Percentiles rank a stretch among this genome's conserved stretches.
These are phyloP conservation scores for Sordariomycetes sp. DNA, from an alignment of 2,329 filamentous ascomycete species.

Conservation along the genomic window DNA sequence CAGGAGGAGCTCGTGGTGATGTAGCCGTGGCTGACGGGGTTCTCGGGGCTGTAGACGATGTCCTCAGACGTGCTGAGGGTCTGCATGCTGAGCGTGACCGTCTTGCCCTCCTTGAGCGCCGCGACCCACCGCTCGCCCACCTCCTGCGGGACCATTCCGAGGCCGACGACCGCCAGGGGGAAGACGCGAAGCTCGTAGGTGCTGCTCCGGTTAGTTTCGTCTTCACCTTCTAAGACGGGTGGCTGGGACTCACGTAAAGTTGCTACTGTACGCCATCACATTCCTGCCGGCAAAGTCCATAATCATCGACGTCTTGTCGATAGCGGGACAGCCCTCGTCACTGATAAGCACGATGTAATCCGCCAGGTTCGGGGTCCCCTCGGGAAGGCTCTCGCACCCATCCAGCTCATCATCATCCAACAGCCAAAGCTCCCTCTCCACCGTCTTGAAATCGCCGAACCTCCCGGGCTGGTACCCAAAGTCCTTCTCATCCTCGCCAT, in stretches of 20 bases:
- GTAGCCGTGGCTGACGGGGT: constrained; percentile 13
- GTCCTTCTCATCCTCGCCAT: constrained; percentile 14
- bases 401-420: constrained; percentile 37
- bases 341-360: constrained; percentile 48
- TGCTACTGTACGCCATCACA: constrained; percentile 51
- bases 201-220: neutral
- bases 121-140: constrained; percentile 32
- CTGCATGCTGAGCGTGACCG: constrained; percentile 25
- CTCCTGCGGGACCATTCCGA: constrained; percentile 28
- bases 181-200: constrained; percentile 2
- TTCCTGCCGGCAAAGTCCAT: constrained; percentile 46
- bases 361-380: constrained; percentile 44
- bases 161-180: constrained; percentile 12
- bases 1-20: constrained; percentile 43
- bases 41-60: constrained; percentile 1
- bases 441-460: constrained; percentile 11
- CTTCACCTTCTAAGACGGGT: neutral
- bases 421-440: constrained; percentile 33
- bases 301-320: constrained; percentile 40
- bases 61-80: constrained; percentile 4
- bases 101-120: constrained; percentile 28
- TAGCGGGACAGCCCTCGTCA: constrained; percentile 45
- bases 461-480: neutral
- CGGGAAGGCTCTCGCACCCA: constrained; percentile 40
- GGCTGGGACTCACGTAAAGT: neutral